These are phyloP conservation scores for Monosporozyma yasuniensis DNA, from an alignment of 805 yeast species.

Conservation along the genomic window DNA sequence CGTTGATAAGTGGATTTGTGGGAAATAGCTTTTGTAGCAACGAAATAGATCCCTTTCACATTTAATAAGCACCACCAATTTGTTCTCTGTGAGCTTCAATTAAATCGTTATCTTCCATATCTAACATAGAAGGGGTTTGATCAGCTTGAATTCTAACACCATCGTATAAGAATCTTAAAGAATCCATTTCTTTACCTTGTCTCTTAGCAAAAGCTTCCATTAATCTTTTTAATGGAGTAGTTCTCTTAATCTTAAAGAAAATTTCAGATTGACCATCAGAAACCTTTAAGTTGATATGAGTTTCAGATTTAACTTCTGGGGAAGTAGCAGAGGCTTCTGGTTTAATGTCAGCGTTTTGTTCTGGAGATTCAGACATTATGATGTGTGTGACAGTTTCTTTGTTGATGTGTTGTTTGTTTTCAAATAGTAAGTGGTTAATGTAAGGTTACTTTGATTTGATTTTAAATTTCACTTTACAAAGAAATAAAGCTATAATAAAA, in stretches of 20 bases:
- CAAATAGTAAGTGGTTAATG: conserved; percentile 34
- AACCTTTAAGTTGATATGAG: conserved; percentile 88
- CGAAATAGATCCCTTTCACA: not conserved
- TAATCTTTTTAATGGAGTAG: conserved; percentile 85
- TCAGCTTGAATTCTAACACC: conserved; percentile 85
- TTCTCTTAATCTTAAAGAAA: conserved; percentile 86
- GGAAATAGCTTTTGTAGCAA: no score
- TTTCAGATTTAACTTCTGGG: conserved; percentile 53
- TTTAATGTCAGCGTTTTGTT: conserved; percentile 23
- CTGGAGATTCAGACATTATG: conserved; percentile 23
- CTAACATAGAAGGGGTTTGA: conserved; percentile 88
- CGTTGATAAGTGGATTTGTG: no score
- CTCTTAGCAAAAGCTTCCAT: conserved; percentile 98
- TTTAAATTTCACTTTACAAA: conserved; percentile 37
- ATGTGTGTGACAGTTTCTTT: not conserved
- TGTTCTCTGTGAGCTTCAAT: conserved; percentile 97
- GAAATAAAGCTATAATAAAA: no score
- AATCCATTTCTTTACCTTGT: conserved; percentile 79
- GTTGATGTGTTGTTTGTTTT: conserved; percentile 29
- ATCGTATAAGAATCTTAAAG: conserved; percentile 83
- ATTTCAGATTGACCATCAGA: conserved; percentile 91
- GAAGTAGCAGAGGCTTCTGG: conserved; percentile 24
- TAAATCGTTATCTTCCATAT: conserved; percentile 90
- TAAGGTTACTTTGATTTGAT: not conserved
- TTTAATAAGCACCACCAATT: conserved; percentile 44